phyloP scores from a whole-genome alignment of 2,329 filamentous ascomycete species.

The Lasiodiplodia sp. region DNA sequence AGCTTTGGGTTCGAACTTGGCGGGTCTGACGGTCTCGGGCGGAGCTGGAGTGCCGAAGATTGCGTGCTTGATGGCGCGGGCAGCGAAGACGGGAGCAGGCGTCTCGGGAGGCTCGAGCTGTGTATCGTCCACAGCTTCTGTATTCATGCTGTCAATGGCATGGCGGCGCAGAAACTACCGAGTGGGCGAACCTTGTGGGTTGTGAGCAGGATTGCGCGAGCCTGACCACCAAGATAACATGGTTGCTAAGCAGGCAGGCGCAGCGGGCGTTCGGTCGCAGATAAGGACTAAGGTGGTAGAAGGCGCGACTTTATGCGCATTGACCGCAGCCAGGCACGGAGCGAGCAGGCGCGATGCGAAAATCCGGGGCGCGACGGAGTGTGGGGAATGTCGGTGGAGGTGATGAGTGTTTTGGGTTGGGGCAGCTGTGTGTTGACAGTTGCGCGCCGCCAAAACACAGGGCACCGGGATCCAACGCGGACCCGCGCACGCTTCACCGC shows the following conservation, averaged over 20 bases:
- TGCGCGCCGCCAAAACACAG: background rate
- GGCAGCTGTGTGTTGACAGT: background rate
- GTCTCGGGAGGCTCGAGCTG: constrained; percentile 64
- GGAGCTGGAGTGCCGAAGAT: constrained; percentile 69
- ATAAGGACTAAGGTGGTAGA: background rate
- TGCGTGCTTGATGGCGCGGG: constrained; percentile 71
- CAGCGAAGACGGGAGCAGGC: constrained; percentile 70
- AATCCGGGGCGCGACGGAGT: background rate
- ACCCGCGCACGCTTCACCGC: background rate
- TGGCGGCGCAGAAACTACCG: background rate
- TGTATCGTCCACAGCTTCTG: constrained; percentile 22
- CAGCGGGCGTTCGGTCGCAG: background rate
- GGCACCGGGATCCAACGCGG: constrained; percentile 3
- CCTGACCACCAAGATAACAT: constrained; percentile 49
- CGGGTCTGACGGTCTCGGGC: constrained; percentile 44
- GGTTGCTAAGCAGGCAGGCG: constrained; percentile 1
- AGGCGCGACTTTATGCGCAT: background rate
- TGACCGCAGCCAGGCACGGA: background rate
- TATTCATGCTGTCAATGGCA: constrained; percentile 8
- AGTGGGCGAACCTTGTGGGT: constrained; percentile 16
- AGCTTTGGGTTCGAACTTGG: constrained; percentile 3
- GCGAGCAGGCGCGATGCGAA: background rate
- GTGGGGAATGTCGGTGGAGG: background rate
- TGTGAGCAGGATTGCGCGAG: constrained; percentile 1
- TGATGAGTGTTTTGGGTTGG: background rate